phyloP scores from a whole-genome alignment of 1,284 basidiomycete genomes.

The Ganoderma sinense region DNA sequence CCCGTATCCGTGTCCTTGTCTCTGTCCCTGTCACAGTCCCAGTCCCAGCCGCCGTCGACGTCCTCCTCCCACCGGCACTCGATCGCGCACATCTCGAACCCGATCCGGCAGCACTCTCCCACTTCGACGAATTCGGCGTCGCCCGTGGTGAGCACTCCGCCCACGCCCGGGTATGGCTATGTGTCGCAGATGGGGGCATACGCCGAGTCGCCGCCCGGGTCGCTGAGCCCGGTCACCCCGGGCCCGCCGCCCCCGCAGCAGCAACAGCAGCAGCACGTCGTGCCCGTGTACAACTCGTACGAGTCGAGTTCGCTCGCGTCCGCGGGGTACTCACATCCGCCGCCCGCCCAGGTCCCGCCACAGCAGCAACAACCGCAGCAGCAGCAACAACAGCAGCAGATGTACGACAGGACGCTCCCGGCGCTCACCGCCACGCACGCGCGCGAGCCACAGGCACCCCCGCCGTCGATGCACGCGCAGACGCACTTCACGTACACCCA shows the following conservation, averaged over 20 bases:
- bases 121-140: slow-evolving; percentile 21
- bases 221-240: slow-evolving; percentile 20
- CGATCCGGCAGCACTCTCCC: slow-evolving; percentile 28
- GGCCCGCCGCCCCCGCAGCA: slow-evolving; percentile 6
- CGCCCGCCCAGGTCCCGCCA: slow-evolving; percentile 20
- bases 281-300: slow-evolving; percentile 24
- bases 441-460: slow-evolving; percentile 19
- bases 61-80: slow-evolving; percentile 30
- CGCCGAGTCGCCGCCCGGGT: slow-evolving; percentile 23
- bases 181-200: slow-evolving; percentile 18
- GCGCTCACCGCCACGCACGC: slow-evolving; percentile 19
- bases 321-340: slow-evolving; percentile 27
- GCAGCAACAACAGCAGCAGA: slow-evolving; percentile 12
- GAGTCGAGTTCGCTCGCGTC: slow-evolving; percentile 29
- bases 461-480: slow-evolving; percentile 7
- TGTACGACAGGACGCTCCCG: slow-evolving; percentile 24
- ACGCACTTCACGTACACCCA: slow-evolving; percentile 22
- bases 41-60: slow-evolving; percentile 2
- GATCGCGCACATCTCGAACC: slow-evolving; percentile 34
- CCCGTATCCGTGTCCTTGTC: slow-evolving; percentile 12
- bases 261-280: slow-evolving; percentile 14
- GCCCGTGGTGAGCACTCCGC: slow-evolving; percentile 26
- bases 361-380: slow-evolving; percentile 9
- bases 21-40: slow-evolving; percentile 14
- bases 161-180: slow-evolving; percentile 26